Conservation (phyloP, 2,329 filamentous ascomycete genomes). For the Penicillium sp. region DNA sequence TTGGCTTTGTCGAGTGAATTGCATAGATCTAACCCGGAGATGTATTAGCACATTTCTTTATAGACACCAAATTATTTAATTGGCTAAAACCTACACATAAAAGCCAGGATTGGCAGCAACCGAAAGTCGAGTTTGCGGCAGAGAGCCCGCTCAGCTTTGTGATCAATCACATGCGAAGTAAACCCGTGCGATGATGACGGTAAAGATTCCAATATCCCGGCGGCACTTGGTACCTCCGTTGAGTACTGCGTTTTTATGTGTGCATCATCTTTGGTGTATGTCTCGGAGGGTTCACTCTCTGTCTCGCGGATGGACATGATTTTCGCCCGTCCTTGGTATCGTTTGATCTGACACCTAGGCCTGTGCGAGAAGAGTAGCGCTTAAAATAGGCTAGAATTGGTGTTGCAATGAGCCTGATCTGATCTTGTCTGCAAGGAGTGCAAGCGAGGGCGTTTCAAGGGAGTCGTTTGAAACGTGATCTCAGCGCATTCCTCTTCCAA, state of each 20-base stretch:
- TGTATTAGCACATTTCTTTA: background rate
- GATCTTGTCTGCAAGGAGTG: background rate
- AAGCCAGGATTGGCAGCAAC: constrained; percentile 54
- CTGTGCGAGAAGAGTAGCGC: background rate
- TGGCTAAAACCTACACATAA: constrained; percentile 48
- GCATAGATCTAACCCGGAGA: constrained; percentile 46
- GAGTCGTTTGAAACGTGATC: background rate
- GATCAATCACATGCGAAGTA: constrained; percentile 38
- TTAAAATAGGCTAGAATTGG: background rate
- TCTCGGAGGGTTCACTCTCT: constrained; percentile 6
- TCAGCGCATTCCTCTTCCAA: background rate
- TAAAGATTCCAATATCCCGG: constrained; percentile 16
- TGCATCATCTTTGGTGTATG: constrained; percentile 4
- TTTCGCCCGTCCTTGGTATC: background rate
- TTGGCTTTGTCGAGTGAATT: constrained; percentile 51
- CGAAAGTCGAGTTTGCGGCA: constrained; percentile 51
- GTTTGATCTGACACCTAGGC: too few relatives aligned
- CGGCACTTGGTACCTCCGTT: background rate
- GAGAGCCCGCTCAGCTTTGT: constrained; percentile 46
- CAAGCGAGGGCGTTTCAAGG: background rate
- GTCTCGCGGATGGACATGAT: constrained; percentile 7
- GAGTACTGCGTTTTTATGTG: background rate
- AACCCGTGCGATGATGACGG: constrained; percentile 19
- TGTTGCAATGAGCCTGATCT: background rate
- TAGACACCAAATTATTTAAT: background rate